Evolutionary conservation across 768 basidiomycete species (phyloP), one percentile per base, ranked within the genome.

Genomic region (Coprinellus aureogranulatus): DNA sequence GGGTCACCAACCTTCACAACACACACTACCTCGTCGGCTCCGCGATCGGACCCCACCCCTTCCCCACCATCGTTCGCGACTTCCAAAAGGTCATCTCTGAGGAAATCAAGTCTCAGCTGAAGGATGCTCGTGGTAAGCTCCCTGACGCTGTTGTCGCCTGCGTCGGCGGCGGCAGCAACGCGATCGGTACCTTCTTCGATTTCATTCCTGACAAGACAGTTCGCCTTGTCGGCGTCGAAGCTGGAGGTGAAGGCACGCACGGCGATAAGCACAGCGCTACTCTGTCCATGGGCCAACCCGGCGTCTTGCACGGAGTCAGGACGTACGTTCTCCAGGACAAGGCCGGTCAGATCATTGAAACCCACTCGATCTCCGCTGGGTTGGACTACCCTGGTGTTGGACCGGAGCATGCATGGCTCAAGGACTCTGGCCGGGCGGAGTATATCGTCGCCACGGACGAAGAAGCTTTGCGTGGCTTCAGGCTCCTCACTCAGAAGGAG

Each of bases 21-120:
- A 98, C 96, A 1, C 94, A 98, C 74, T 99, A 98, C 75, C 85
- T 98, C 62, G 92, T 99, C 60, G 97, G 97, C 28, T 98, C 95
- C 16, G 93, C 87, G 42, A 98, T 99, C 62, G 97, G 97, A 16
- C 97, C 97, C 2, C 95, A 98, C 71, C 97, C 97, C 2, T 98
- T 99, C 86, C 97, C 97, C 1, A 98, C 97, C 22, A 92, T 99
- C 58, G 97, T 99, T 42, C 89, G 97, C 47, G 97, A 99, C 72
- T 98, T 95, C 83, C 97, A 99, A 69, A 87, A 88, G 62, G 84
- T 98, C 37, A 99, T 99, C 63, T 89, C 96, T 2, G 77, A 88
- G 68, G 97, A 99, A 75, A 97, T 98, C 76, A 98, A 94, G 73
- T 74, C 75, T 18, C 97, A 98, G 72, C 70, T 98, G 61, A 71